These are phyloP conservation scores for Entophlyctis luteolus DNA, from an alignment of 192 early-diverging fungal species.

Conservation along the genomic window DNA sequence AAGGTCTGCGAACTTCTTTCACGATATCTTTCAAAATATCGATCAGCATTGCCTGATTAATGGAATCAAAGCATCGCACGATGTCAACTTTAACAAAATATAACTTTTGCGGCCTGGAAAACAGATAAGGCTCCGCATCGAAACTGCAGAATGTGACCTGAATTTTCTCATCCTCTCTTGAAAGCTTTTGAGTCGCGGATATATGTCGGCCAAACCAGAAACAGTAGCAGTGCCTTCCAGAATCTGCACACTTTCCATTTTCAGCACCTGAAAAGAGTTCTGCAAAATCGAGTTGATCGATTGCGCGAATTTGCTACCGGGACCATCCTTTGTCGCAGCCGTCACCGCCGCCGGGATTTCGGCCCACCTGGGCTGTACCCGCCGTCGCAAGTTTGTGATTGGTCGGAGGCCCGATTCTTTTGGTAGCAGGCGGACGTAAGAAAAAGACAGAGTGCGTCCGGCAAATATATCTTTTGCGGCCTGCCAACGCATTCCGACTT, in stretches of 20 bases:
- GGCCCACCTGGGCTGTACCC: constrained; percentile 12
- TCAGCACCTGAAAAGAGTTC: constrained; percentile 55
- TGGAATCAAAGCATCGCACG: constrained; percentile 73
- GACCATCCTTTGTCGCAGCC: neutral
- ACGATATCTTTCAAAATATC: constrained; percentile 48
- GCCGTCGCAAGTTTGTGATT: constrained; percentile 68
- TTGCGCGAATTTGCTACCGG: constrained; percentile 17
- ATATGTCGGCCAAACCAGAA: constrained; percentile 40
- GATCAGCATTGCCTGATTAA: constrained; percentile 67
- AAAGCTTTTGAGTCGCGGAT: constrained; percentile 30
- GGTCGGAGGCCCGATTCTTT: constrained; percentile 71
- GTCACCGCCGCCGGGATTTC: neutral
- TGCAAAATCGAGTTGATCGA: constrained; percentile 52
- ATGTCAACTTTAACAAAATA: constrained; percentile 88
- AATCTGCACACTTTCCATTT: constrained; percentile 46
- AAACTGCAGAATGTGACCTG: neutral
- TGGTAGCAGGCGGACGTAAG: constrained; percentile 76
- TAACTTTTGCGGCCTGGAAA: constrained; percentile 27
- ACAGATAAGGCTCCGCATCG: neutral
- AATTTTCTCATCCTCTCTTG: constrained; percentile 26
- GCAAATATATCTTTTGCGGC: neutral
- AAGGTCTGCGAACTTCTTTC: constrained; percentile 44
- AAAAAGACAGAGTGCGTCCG: constrained; percentile 40
- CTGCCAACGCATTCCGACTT: too few species aligned
- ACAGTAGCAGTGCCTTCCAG: constrained; percentile 32